Evolutionary conservation across 345 rosid genomes (phyloP), one percentile per base, ranked within the genome.

Genomic region (Lepidium africanum): DNA sequence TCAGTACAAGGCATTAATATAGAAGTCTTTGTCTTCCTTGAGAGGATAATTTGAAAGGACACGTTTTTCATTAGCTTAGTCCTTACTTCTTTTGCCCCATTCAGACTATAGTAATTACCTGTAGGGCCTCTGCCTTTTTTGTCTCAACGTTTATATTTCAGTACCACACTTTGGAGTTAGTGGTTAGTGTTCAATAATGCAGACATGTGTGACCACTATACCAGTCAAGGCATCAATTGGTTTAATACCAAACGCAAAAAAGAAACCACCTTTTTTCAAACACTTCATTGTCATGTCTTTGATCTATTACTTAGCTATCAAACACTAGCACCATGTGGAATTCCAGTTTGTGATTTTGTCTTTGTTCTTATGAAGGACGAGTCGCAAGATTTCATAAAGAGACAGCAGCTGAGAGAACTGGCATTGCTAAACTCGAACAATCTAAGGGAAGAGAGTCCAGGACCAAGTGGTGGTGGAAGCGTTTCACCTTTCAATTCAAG

Each of bases 401-500:
- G 97, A 77, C 97, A 94, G 74, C 99, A 94, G 77, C 71, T 94
- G 77, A 91, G 96, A 27, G 99, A 94, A 67, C 81, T 94, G 35
- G 99, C 99, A 0, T 54, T 94, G 91, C 73, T 94, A 69, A 94
- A 94, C 75, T 94, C 97, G 7, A 94, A 83, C 79, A 94, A 82
- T 69, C 84, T 85, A 77, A 85, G 99, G 76, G 99, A 94, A 82
- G 99, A 94, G 23, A 91, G 97, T 76, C 97, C 99, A 2, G 96
- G 99, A 25, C 99, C 99, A 19, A 94, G 97, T 0, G 74, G 78
- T 1, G 78, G 73, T 52, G 77, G 78, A 63, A 89, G 96, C 51
- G 83, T 94, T 63, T 94, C 97, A 43, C 99, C 99, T 8, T 94
- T 94, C 87, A 94, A 91, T 78, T 85, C 96, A 36, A 91, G 97